A percentile compares a stretch with the other conserved stretches of the same genome.
phyloP scores from a whole-genome alignment of 805 yeast genomes.

The Sugiyamaella lignohabitans region DNA sequence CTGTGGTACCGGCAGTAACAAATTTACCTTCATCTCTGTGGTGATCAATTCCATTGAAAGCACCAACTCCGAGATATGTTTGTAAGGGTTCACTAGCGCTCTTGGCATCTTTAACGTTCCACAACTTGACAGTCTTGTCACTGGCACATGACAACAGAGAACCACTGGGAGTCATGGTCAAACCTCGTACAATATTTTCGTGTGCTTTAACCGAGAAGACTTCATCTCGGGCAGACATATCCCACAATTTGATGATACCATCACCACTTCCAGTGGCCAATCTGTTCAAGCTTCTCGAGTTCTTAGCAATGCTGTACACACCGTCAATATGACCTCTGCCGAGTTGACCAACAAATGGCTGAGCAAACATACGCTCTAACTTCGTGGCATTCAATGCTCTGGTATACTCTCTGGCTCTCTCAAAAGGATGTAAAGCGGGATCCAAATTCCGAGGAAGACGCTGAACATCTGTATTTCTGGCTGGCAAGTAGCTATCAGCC shows the following conservation, averaged over 20 bases:
- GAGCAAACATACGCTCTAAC: constrained; percentile 93
- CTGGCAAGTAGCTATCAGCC: constrained; percentile 88
- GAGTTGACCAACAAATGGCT: constrained; percentile 90
- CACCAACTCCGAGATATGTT: constrained; percentile 77
- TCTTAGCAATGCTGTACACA: constrained; percentile 78
- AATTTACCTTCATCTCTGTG: constrained; percentile 67
- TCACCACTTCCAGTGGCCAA: constrained; percentile 93
- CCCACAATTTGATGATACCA: constrained; percentile 93
- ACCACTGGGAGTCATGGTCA: constrained; percentile 62
- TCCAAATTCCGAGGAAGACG: constrained; percentile 82
- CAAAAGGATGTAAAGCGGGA: constrained; percentile 95
- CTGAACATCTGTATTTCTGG: constrained; percentile 80
- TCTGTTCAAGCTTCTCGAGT: constrained; percentile 59
- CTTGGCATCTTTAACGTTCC: constrained; percentile 54
- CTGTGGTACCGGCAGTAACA: constrained; percentile 86
- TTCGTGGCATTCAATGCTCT: constrained; percentile 93
- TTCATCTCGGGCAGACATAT: constrained; percentile 72
- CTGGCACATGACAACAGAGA: constrained; percentile 78
- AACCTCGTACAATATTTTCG: constrained; percentile 81
- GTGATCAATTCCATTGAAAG: constrained; percentile 81
- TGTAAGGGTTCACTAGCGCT: constrained; percentile 51
- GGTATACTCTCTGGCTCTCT: constrained; percentile 93
- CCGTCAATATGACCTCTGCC: constrained; percentile 97
- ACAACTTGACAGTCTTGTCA: constrained; percentile 81
- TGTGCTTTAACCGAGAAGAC: constrained; percentile 77